A percentile compares a stretch with the other conserved stretches of the same genome.
phyloP scores from a whole-genome alignment of 768 basidiomycete genomes.

The Tricholoma sp. region DNA sequence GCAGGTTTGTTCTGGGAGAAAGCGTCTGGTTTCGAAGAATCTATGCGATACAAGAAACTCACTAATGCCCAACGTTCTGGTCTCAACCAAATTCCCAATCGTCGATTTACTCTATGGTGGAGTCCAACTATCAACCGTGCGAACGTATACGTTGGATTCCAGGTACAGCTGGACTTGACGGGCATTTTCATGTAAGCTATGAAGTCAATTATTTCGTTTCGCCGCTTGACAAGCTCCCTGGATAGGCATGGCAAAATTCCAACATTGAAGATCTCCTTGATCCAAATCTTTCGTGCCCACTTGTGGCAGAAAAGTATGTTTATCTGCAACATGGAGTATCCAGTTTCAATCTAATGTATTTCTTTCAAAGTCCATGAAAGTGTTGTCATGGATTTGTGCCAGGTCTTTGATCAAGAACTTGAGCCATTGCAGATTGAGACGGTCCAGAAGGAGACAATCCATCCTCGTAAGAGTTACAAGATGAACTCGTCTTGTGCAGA shows the following conservation, averaged over 20 bases:
- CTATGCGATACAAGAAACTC: conserved; percentile 93
- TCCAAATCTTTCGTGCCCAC: conserved; percentile 99
- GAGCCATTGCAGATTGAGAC: conserved; percentile 99
- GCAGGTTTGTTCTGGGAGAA: conserved; percentile 95
- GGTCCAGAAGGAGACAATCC: conserved; percentile 99
- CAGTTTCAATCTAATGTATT: conserved; percentile 4
- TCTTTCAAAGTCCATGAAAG: conserved; percentile 73
- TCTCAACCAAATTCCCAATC: conserved; percentile 96
- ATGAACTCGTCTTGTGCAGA: conserved; percentile 99
- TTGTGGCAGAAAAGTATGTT: conserved; percentile 98
- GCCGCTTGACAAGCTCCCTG: conserved; percentile 1
- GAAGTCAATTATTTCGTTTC: not conserved
- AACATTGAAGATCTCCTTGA: conserved; percentile 96
- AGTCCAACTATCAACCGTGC: conserved; percentile 98
- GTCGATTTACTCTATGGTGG: conserved; percentile 99
- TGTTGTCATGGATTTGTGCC: conserved; percentile 94
- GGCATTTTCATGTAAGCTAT: conserved; percentile 81
- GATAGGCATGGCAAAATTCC: conserved; percentile 95
- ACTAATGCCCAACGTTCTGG: conserved; percentile 99
- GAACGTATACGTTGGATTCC: conserved; percentile 99
- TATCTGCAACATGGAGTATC: conserved; percentile 18
- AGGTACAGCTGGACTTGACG: conserved; percentile 96
- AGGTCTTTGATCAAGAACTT: conserved; percentile 98
- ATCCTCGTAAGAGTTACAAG: conserved; percentile 99
- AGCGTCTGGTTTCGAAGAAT: conserved; percentile 94